Percentiles rank a stretch among this genome's conserved stretches.
These are phyloP conservation scores for Cladosporium oxysporum DNA, from an alignment of 2,329 filamentous ascomycete genomes.

Conservation along the genomic window DNA sequence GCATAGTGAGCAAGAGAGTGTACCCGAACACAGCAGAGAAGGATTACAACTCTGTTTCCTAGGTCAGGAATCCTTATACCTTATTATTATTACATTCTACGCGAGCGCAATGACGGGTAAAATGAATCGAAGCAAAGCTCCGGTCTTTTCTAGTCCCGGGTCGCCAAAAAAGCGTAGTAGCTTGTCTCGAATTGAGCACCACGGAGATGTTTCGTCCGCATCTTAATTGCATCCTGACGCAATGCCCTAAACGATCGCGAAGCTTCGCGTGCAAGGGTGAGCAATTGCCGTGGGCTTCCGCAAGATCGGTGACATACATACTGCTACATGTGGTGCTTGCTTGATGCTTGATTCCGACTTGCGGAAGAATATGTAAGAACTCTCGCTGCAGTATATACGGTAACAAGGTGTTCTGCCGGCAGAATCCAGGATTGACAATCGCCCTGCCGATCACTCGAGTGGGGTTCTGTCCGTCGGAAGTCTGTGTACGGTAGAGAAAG, in stretches of 20 bases:
- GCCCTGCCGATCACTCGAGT: background rate
- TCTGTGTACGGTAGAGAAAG: too few relatives aligned
- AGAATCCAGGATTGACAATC: background rate
- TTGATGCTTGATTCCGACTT: background rate
- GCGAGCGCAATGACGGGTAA: too few relatives aligned
- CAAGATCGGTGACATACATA: too few relatives aligned
- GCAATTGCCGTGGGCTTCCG: too few relatives aligned
- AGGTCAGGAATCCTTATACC: too few relatives aligned
- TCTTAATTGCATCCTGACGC: conserved; percentile 1
- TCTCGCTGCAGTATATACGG: background rate
- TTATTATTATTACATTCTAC: background rate
- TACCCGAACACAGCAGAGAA: background rate
- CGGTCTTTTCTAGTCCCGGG: background rate
- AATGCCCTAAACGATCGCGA: background rate
- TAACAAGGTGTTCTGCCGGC: background rate
- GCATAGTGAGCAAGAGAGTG: background rate
- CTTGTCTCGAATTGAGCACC: conserved; percentile 10
- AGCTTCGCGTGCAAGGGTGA: background rate
- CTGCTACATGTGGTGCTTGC: too few relatives aligned
- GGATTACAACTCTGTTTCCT: background rate
- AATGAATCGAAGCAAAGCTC: background rate
- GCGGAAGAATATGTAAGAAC: background rate
- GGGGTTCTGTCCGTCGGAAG: background rate
- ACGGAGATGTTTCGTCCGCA: conserved; percentile 10
- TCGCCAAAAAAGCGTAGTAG: background rate